Base-by-base conservation (phyloP, 257 asterid species). In the Hygrophila difformis region DNA sequence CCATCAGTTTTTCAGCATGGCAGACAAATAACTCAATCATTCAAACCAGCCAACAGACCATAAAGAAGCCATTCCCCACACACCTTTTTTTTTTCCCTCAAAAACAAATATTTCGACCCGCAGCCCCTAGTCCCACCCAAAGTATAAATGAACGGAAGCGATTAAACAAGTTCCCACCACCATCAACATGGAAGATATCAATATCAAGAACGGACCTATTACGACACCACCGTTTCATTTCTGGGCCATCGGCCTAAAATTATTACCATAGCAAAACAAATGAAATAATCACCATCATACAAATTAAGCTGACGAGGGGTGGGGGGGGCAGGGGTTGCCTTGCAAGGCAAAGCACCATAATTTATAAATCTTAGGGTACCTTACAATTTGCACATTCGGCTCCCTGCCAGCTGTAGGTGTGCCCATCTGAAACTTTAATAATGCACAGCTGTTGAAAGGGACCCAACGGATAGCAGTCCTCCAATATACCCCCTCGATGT, bases 1-100 rank as follows among this genome's bases (percentile, higher is more conserved):
- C 55, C 49, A 43, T 7, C 47, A 44, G 46, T n/a, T n/a, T 39
- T 38, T 53, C 51, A 64, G 51, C 47, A 64, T 79, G 82, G 76
- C 68, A 69, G 87, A 74, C 84, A 69, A 76, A 58, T 44, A 14
- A 50, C 68, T 56, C 73, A 77, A 75, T 82, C 58, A 69, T 77
- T 71, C 59, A 55, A 44, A 59, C 57, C 35, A 48, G 48, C 64
- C 68, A 23, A 53, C 70, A 47, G 20, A 38, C 63, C 47, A 69
- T 31, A 53, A 68, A 65, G 57, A 59, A 28, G 53, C 13, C 61
- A 41, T 53, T 57, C 62, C 74, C 81, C 75, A 62, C 73, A 26
- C 31, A 5, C 31, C 31, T n/a, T n/a, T 20, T 29, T 57, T n/a
- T 39, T 53, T 61, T 43, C 42, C 49, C 44, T 20, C 29, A 1